phyloP scores from a whole-genome alignment of 257 asterid species.

The Vinca minor region DNA sequence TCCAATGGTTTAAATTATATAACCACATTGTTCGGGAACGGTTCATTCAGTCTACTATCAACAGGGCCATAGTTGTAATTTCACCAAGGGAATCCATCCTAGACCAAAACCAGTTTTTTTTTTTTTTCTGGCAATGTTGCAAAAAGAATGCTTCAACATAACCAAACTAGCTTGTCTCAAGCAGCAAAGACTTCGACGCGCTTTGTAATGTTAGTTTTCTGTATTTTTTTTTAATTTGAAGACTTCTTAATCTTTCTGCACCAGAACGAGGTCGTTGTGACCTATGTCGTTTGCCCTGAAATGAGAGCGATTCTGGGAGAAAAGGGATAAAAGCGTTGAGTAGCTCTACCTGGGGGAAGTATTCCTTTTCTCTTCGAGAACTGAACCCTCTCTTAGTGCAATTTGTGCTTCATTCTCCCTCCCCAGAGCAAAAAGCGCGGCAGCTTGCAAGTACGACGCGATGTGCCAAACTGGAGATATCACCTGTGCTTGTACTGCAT shows the following conservation, averaged over 20 bases:
- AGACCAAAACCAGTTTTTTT: slow-evolving; percentile 20
- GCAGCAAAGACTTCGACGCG: slow-evolving; percentile 18
- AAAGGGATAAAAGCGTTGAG: slow-evolving; percentile 4
- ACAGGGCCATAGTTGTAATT: slow-evolving; percentile 13
- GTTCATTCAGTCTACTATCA: slow-evolving; percentile 24
- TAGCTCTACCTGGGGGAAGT: slow-evolving; percentile 22
- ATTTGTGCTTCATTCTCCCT: slow-evolving; percentile 85
- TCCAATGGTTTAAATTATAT: slow-evolving; percentile 19
- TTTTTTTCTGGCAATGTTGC: slow-evolving; percentile 22
- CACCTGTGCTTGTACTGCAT: slow-evolving; percentile 79
- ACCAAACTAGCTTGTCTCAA: slow-evolving; percentile 16
- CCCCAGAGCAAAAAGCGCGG: slow-evolving; percentile 60
- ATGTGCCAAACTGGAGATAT: slow-evolving; percentile 82
- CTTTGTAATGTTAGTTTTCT: background rate
- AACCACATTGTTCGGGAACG: slow-evolving; percentile 26
- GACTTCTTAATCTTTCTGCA: slow-evolving; percentile 18
- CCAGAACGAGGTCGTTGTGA: slow-evolving; percentile 16
- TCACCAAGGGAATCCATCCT: background rate
- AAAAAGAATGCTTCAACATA: slow-evolving; percentile 32
- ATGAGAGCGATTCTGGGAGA: background rate
- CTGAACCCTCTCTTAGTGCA: slow-evolving; percentile 71
- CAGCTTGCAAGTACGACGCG: slow-evolving; percentile 76
- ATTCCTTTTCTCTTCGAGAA: slow-evolving; percentile 58
- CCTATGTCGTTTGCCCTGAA: slow-evolving; percentile 13
- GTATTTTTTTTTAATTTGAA: slow-evolving; percentile 14